phyloP scores from a whole-genome alignment of 768 basidiomycete genomes.

The Mrakia gelida region DNA sequence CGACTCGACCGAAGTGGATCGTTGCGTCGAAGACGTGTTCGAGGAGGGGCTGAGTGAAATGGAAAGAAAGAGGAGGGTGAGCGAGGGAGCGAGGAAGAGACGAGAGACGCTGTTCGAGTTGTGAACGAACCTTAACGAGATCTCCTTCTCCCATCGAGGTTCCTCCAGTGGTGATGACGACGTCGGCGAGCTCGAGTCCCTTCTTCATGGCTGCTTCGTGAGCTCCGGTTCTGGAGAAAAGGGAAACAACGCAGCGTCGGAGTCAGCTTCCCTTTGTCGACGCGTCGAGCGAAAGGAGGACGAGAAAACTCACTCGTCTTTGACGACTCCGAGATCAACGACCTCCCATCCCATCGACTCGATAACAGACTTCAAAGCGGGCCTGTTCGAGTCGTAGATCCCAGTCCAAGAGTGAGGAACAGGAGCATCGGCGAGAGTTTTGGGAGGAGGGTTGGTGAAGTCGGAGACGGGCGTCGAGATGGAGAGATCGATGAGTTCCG shows the following conservation, averaged over 20 bases:
- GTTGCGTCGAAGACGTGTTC: constrained; percentile 70
- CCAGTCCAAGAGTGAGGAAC: constrained; percentile 56
- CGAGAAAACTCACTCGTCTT: constrained; percentile 57
- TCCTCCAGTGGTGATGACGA: constrained; percentile 79
- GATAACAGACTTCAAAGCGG: constrained; percentile 65
- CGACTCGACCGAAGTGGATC: constrained; percentile 80
- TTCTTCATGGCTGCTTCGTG: constrained; percentile 53
- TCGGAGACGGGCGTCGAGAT: constrained; percentile 15
- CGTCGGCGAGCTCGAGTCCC: constrained; percentile 62
- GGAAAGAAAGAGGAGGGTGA: neutral
- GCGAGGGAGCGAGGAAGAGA: too few species aligned
- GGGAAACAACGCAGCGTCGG: neutral
- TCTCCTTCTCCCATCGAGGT: constrained; percentile 89
- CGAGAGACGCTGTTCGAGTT: neutral
- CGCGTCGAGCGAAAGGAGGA: constrained; percentile 56
- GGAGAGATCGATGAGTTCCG: constrained; percentile 66
- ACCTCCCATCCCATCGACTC: constrained; percentile 71
- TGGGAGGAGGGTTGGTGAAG: constrained; percentile 1
- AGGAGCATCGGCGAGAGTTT: neutral
- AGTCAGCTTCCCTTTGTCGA: neutral
- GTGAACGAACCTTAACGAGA: constrained; percentile 55
- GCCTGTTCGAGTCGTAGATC: constrained; percentile 81
- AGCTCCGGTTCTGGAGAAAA: constrained; percentile 32
- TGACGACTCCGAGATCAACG: constrained; percentile 72
- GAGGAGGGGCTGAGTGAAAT: constrained; percentile 59